Base-by-base conservation (phyloP, 1,284 basidiomycete genomes). In the Rhizoctonia solani region DNA sequence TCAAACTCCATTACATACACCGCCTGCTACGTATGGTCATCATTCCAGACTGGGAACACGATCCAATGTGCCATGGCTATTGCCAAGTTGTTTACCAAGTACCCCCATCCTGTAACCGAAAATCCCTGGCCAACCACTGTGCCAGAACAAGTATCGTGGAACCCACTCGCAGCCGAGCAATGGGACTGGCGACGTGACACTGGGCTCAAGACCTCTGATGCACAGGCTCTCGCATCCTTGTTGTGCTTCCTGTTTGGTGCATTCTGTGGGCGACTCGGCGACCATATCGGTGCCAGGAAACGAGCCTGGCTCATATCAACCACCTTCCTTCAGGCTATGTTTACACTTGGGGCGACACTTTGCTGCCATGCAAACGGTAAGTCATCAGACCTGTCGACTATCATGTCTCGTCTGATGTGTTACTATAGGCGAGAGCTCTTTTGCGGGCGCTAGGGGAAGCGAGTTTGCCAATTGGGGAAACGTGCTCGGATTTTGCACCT, bases 1-100 rank as follows among this genome's bases (percentile, higher is more conserved):
- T 89, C 88, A 19, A 86, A 89, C 72, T 82, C 86, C 1, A 80
- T 93, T 16, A 87, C 86, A 0, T 94, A 93, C 79, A 86, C 89
- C 52, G 88, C 92, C 8, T 82, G 90, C 69, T 93, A 86, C 75
- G 85, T 94, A 23, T 94, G 92, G 92, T 90, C 88, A 74, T 90
- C 89, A 1, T 94, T 93, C 77, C 91, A 94, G 76, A 93, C 79
- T 56, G 47, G 46, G 65, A 74, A 63, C 49, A 63, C 59, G 21
- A 63, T 63, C 23, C 59, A 63, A 52, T 63, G 59, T 27, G 59
- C 47, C 4, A 63, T 63, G 59, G 59, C 59, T 23, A 50, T 63
- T 27, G 59, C 59, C 49, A 63, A 63, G 25, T 27, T 63, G 3
- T 63, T 63, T 19, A 37, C 47, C 49, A 53, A 50, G 34, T 63